phyloP scores from a whole-genome alignment of 805 yeast species.

The Candida cerambycidarum region DNA sequence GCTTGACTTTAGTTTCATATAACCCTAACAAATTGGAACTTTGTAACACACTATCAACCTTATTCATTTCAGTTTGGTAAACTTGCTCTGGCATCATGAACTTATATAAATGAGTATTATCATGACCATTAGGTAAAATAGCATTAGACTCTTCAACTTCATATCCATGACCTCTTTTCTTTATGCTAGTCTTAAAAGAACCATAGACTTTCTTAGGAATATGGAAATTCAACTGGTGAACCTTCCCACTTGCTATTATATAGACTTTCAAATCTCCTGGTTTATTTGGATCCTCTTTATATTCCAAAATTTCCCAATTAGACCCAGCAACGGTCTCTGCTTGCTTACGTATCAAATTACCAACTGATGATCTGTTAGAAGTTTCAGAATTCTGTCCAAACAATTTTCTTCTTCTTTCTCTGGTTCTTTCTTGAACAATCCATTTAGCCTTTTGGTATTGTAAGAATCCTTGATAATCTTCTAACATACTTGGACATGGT shows the following conservation, averaged over 20 bases:
- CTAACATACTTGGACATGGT: slow-evolving; percentile 63
- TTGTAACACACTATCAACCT: slow-evolving; percentile 62
- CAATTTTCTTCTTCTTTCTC: slow-evolving; percentile 68
- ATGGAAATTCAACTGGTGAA: slow-evolving; percentile 71
- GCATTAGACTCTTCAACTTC: slow-evolving; percentile 58
- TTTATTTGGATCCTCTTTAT: slow-evolving; percentile 48
- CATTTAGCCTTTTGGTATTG: slow-evolving; percentile 83
- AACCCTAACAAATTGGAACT: slow-evolving; percentile 62
- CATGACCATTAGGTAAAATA: slow-evolving; percentile 69
- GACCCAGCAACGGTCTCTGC: slow-evolving; percentile 77
- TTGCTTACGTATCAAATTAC: slow-evolving; percentile 68
- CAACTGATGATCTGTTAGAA: slow-evolving; percentile 58
- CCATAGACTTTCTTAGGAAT: slow-evolving; percentile 74
- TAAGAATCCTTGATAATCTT: slow-evolving; percentile 68
- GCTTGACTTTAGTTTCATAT: slow-evolving; percentile 70
- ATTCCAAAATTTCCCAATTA: slow-evolving; percentile 84
- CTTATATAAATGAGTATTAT: slow-evolving; percentile 53
- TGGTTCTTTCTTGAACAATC: slow-evolving; percentile 71
- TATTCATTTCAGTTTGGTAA: slow-evolving; percentile 55
- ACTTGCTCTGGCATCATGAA: slow-evolving; percentile 66
- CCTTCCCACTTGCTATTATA: slow-evolving; percentile 64
- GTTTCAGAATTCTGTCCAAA: slow-evolving; percentile 68
- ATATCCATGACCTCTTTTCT: slow-evolving; percentile 47
- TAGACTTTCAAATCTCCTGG: slow-evolving; percentile 81
- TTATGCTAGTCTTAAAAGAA: slow-evolving; percentile 54